Evolutionary conservation across 805 yeast species (phyloP).

Genomic region (Candida maltosa): DNA sequence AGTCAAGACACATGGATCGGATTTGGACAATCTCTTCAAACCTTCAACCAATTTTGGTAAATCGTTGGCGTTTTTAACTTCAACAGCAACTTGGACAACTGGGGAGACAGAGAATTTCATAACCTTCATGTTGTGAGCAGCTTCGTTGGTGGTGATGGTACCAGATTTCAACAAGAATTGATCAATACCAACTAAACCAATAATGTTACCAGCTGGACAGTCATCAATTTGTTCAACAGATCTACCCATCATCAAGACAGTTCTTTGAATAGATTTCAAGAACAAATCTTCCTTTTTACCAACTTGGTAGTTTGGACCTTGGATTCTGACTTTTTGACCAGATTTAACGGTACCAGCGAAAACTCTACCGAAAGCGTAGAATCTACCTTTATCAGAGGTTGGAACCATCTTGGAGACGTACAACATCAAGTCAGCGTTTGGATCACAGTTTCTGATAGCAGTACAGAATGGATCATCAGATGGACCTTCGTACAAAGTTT

Average conservation of each 20-base stretch:
- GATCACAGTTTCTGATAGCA: conserved; percentile 98
- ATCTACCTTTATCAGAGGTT: conserved; percentile 99
- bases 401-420: conserved; percentile 99
- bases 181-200: conserved; percentile 99
- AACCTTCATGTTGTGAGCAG: conserved; percentile 99
- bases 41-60: conserved; percentile 99
- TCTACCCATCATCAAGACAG: conserved; percentile 99
- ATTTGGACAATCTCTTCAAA: conserved; percentile 98
- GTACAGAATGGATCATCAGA: conserved; percentile 82
- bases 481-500: conserved; percentile 99
- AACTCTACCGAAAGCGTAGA: conserved; percentile 99
- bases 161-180: conserved; percentile 99
- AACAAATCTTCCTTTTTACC: conserved; percentile 98
- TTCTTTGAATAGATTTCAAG: conserved; percentile 97
- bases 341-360: conserved; percentile 99
- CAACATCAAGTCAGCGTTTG: conserved; percentile 95
- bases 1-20: conserved; percentile 97
- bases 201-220: conserved; percentile 99
- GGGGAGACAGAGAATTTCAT: conserved; percentile 99
- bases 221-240: conserved; percentile 96
- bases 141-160: conserved; percentile 95
- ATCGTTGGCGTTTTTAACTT: conserved; percentile 99
- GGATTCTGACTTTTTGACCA: conserved; percentile 99
- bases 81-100: conserved; percentile 99
- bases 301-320: conserved; percentile 99